phyloP scores from a whole-genome alignment of 805 yeast genomes.

The Citeromyces matritensis region DNA sequence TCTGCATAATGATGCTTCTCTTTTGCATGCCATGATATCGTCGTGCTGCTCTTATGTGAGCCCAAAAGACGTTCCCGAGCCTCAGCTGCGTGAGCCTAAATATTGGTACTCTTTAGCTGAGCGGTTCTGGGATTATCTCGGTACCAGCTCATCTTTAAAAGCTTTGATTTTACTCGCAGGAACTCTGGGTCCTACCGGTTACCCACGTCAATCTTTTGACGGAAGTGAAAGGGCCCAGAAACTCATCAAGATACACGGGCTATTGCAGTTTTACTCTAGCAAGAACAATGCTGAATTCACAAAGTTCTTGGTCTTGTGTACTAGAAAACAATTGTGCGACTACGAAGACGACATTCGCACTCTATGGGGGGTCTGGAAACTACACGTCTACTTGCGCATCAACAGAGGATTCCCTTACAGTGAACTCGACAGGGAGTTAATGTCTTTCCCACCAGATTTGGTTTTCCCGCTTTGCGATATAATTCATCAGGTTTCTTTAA shows the following conservation, averaged over 20 bases:
- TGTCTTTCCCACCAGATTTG: constrained; percentile 15
- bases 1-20: constrained; percentile 13
- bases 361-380: constrained; percentile 22
- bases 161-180: constrained; percentile 14
- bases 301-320: constrained; percentile 10
- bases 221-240: constrained; percentile 10
- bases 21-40: constrained; percentile 19
- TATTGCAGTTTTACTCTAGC: constrained; percentile 1
- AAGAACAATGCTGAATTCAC: constrained; percentile 9
- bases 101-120: constrained; percentile 21
- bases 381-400: constrained; percentile 16
- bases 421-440: constrained; percentile 5
- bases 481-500: constrained; percentile 6
- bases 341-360: constrained; percentile 16
- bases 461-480: constrained; percentile 19
- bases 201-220: constrained; percentile 11
- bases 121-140: constrained; percentile 15
- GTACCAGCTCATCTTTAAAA: constrained; percentile 11
- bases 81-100: constrained; percentile 13
- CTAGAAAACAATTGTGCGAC: constrained; percentile 16
- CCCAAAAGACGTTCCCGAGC: constrained; percentile 6
- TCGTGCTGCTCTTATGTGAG: constrained; percentile 16
- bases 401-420: constrained; percentile 21
- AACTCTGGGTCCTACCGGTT: constrained; percentile 13
- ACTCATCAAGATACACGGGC: constrained; percentile 5